Evolutionary conservation across 2,329 filamentous ascomycete species (phyloP).

Genomic region (Colletotrichum tofieldiae): DNA sequence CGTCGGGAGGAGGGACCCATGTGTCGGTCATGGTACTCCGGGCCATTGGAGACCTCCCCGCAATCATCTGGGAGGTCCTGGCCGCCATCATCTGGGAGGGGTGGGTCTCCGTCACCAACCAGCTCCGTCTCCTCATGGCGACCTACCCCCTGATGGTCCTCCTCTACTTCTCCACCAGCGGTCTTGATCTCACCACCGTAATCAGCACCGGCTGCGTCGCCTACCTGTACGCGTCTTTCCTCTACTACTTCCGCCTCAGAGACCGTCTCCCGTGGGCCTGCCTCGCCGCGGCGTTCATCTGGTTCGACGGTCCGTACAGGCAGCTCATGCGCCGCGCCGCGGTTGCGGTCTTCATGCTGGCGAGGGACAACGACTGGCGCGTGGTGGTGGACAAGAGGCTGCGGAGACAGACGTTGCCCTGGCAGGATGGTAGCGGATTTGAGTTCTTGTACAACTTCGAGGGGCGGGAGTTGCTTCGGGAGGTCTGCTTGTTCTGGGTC

Average conservation of each 20-base stretch:
- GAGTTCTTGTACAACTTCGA: slow-evolving; percentile 36
- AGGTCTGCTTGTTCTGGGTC: slow-evolving; percentile 32
- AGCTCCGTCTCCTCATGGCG: slow-evolving; percentile 38
- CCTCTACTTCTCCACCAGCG: slow-evolving; percentile 30
- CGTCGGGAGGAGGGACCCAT: slow-evolving; percentile 15
- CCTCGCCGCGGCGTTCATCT: slow-evolving; percentile 31
- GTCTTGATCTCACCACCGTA: slow-evolving; percentile 16
- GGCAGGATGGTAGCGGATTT: slow-evolving; percentile 38
- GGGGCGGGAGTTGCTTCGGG: slow-evolving; percentile 33
- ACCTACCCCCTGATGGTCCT: slow-evolving; percentile 39
- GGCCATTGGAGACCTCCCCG: slow-evolving; percentile 33
- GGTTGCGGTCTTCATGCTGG: slow-evolving; percentile 37
- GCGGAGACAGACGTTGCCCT: slow-evolving; percentile 24
- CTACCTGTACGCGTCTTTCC: slow-evolving; percentile 30
- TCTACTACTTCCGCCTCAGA: slow-evolving; percentile 31
- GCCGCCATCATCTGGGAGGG: slow-evolving; percentile 30
- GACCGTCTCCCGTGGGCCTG: slow-evolving; percentile 35
- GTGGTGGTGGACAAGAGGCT: slow-evolving; percentile 14
- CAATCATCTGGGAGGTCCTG: slow-evolving; percentile 40
- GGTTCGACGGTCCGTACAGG: slow-evolving; percentile 34
- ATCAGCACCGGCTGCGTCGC: slow-evolving; percentile 24
- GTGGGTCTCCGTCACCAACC: slow-evolving; percentile 37
- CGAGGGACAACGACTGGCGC: slow-evolving; percentile 33
- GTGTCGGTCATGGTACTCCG: slow-evolving; percentile 38
- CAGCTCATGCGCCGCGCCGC: slow-evolving; percentile 34